Evolutionary conservation across 1,284 basidiomycete genomes (phyloP), one percentile per base, ranked within the genome.

Genomic region (Ceratobasidium sp.): DNA sequence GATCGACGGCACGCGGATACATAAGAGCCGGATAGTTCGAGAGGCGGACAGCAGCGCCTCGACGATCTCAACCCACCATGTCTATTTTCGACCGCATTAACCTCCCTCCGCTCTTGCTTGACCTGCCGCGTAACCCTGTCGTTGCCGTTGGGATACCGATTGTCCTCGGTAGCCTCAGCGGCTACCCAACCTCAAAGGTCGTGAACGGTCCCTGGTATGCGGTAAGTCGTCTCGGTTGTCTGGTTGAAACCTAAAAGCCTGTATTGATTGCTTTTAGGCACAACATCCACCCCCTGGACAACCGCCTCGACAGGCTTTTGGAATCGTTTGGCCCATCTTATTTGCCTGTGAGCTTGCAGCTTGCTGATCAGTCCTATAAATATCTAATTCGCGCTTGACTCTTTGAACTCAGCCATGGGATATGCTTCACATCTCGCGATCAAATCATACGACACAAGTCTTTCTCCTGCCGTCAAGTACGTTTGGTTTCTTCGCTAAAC

Each of bases 401-500:
- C 45, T 20, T 17, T 31, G 23, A 78, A 61, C 67, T 45, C 74
- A 88, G 88, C 88, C 11, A 92, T 93, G 89, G 92, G 93, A 63
- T 92, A 90, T 82, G 91, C 91, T 1, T 91, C 91, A 3, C 90
- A 94, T 83, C 82, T 94, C 28, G 86, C 89, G 3, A 89, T 89
- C 58, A 85, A 87, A 78, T 84, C 88, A 0, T 85, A 91, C 78
- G 91, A 92, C 80, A 80, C 79, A 2, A 83, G 88, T 6, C 80
- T 84, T 3, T 84, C 85, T 17, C 85, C 86, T 10, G 79, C 80
- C 5, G 84, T 82, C 75, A 85, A 84, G 89, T 88, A 78, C 45
- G 66, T 65, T 23, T 31, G 47, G 26, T 54, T 71, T 37, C 33
- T 53, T 51, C 23, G 37, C 20, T 42, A 20, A 28, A 76, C n/a